Conservation (phyloP, 352 stramenopile species). For the Phytophthora idaei region DNA sequence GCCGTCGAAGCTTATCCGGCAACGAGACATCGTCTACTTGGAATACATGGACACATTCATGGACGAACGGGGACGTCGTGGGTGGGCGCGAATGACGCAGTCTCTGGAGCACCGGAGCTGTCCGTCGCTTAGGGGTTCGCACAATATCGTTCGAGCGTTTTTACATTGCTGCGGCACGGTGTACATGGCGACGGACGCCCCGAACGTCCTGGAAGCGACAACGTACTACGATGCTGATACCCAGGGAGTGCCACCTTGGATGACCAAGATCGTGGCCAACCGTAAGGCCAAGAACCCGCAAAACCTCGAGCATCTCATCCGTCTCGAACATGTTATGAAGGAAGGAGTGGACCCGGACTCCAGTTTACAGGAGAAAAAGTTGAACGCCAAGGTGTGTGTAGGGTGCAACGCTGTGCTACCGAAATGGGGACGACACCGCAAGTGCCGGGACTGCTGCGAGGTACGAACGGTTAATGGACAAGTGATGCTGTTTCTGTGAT, state of each 20-base stretch:
- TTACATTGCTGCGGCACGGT: slow-evolving; percentile 65
- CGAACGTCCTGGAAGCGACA: slow-evolving; percentile 54
- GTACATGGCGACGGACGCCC: slow-evolving; percentile 63
- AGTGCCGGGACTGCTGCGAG: slow-evolving; percentile 67
- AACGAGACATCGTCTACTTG: slow-evolving; percentile 66
- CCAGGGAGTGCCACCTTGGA: slow-evolving; percentile 62
- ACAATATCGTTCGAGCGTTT: slow-evolving; percentile 61
- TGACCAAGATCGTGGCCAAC: slow-evolving; percentile 64
- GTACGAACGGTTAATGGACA: slow-evolving; percentile 26
- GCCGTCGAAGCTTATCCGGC: slow-evolving; percentile 60
- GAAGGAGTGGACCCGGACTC: slow-evolving; percentile 57
- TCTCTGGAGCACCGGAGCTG: slow-evolving; percentile 73
- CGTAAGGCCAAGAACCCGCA: slow-evolving; percentile 66
- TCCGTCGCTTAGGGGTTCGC: slow-evolving; percentile 51
- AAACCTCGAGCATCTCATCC: slow-evolving; percentile 69
- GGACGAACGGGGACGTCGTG: slow-evolving; percentile 53
- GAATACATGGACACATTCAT: slow-evolving; percentile 76
- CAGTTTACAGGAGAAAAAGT: slow-evolving; percentile 14
- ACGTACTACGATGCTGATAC: slow-evolving; percentile 72
- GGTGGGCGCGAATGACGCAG: slow-evolving; percentile 67
- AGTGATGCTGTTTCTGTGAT: neutral
- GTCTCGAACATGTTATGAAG: slow-evolving; percentile 56
- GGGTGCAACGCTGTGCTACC: slow-evolving; percentile 54
- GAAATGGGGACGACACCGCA: slow-evolving; percentile 50
- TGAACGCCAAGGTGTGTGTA: slow-evolving; percentile 45